Evolutionary conservation across 768 basidiomycete genomes (phyloP).

Genomic region (Panellus pusillus): DNA sequence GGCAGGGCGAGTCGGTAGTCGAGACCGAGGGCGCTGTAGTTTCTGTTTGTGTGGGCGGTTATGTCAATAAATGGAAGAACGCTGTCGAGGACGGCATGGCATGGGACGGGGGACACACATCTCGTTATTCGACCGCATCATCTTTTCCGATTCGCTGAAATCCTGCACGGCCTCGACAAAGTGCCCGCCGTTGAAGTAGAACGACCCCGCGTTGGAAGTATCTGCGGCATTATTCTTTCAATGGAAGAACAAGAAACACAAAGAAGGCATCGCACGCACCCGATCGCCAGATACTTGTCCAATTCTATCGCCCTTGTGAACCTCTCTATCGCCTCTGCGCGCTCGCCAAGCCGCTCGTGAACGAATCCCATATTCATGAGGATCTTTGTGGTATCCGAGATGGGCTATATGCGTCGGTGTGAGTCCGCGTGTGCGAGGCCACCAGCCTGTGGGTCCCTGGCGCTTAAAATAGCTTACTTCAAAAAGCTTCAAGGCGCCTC

Average conservation of each 20-base stretch:
- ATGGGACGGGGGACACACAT: slow-evolving; percentile 7
- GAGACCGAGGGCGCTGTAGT: slow-evolving; percentile 21
- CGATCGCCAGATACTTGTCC: slow-evolving; percentile 67
- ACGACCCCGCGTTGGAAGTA: slow-evolving; percentile 23
- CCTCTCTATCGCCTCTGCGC: slow-evolving; percentile 55
- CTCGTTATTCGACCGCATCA: slow-evolving; percentile 20
- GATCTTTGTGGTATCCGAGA: slow-evolving; percentile 45
- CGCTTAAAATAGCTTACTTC: slow-evolving; percentile 10
- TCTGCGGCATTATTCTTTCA: not conserved
- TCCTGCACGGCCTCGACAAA: slow-evolving; percentile 18
- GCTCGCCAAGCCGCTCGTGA: slow-evolving; percentile 62
- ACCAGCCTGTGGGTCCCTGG: not conserved
- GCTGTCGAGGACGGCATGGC: not conserved
- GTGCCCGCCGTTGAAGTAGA: slow-evolving; percentile 11
- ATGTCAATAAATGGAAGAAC: not conserved
- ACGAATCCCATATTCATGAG: slow-evolving; percentile 70
- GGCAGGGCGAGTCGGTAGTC: slow-evolving; percentile 15
- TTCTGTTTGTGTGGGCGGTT: slow-evolving; percentile 12
- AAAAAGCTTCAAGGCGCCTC: slow-evolving; percentile 18
- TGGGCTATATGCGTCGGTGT: slow-evolving; percentile 1
- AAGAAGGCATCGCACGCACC: slow-evolving; percentile 33
- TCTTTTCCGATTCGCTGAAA: slow-evolving; percentile 15
- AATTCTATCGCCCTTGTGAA: slow-evolving; percentile 55
- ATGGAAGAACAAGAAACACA: not conserved
- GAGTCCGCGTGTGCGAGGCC: too few species aligned